Base-by-base conservation (phyloP, 2,329 filamentous ascomycete species). In the Colletotrichum limetticola region DNA sequence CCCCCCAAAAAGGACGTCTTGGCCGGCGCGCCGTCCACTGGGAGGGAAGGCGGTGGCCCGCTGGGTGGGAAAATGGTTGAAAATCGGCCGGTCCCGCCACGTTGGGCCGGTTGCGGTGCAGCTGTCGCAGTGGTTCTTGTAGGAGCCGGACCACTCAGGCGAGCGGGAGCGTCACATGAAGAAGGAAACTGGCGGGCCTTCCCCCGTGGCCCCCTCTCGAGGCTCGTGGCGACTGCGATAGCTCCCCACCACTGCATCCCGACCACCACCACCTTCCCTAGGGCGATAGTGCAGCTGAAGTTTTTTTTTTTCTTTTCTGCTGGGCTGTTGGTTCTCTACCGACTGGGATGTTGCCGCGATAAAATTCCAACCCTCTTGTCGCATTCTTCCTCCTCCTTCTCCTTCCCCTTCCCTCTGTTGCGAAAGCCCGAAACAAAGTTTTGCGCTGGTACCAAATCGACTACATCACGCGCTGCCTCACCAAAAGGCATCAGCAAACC, bases 21-120 rank as follows among this genome's bases (percentile, higher is more conserved):
- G 65, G 58, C 69, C 66, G 65, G 65, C 58, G 59, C 37, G 53
- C 26, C 69, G 59, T 59, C 59, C 69, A 72, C 53, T 72, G 30
- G n/a, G 30, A 42, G 32, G 14, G 42, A 42, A 49, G 42, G 42
- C 42, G 42, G 19, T 49, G 42, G 42, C 16, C 19, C 42, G 19
- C 3, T n/a, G 42, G 3, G 5, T n/a, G 16, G n/a, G 28, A 53
- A 63, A 35, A 28, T n/a, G 42, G 24, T 24, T 63, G 52, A n/a
- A 22, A 72, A 59, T 59, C 69, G 69, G 69, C 69, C 69, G 69
- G 66, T 69, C 62, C 69, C 69, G 69, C 69, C 69, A 30, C n/a
- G 53, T 37, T 59, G 69, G 69, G 16, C 66, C 69, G 69, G 66
- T 60, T 69, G 69, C 69, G 66, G 59, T 69, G 42, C 60, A 35